Evolutionary conservation across 2,329 filamentous ascomycete species (phyloP).

Genomic region (Penicillium sp.): DNA sequence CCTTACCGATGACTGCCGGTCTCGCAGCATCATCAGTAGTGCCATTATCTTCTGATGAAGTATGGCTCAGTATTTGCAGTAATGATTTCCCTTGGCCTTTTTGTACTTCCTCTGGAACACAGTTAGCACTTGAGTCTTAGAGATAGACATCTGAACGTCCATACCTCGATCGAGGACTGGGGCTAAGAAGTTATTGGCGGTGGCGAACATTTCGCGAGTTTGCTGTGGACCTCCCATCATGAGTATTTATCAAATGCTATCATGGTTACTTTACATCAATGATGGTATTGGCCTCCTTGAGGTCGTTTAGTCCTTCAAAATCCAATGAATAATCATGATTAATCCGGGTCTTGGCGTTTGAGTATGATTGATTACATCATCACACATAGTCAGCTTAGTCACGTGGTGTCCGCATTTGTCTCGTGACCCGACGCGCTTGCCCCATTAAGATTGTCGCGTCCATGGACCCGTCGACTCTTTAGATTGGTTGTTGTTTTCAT

Average conservation of each 20-base stretch:
- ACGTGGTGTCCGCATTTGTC: slow-evolving; percentile 6
- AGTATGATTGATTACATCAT: slow-evolving; percentile 1
- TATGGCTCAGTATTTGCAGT: slow-evolving; percentile 33
- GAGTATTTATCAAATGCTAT: neutral
- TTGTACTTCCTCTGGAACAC: slow-evolving; percentile 39
- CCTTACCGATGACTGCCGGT: slow-evolving; percentile 31
- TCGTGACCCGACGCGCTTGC: slow-evolving; percentile 17
- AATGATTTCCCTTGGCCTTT: slow-evolving; percentile 37
- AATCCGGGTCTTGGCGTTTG: slow-evolving; percentile 1
- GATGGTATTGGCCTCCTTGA: neutral
- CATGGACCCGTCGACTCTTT: neutral
- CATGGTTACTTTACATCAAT: neutral
- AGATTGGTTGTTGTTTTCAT: neutral
- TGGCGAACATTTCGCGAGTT: slow-evolving; percentile 34
- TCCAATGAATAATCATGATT: slow-evolving; percentile 6
- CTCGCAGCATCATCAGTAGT: slow-evolving; percentile 24
- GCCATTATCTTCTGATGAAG: slow-evolving; percentile 2
- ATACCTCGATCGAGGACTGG: slow-evolving; percentile 45
- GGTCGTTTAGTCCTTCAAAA: neutral
- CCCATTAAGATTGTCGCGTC: neutral
- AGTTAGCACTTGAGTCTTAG: slow-evolving; percentile 29
- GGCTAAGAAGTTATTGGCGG: slow-evolving; percentile 37
- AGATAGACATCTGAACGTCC: slow-evolving; percentile 22
- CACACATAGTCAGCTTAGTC: neutral
- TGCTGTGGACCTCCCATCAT: slow-evolving; percentile 32